Percentiles rank a stretch among this genome's conserved stretches.
Conservation (phyloP, 805 yeast species). For the Yarrowia keelungensis region DNA sequence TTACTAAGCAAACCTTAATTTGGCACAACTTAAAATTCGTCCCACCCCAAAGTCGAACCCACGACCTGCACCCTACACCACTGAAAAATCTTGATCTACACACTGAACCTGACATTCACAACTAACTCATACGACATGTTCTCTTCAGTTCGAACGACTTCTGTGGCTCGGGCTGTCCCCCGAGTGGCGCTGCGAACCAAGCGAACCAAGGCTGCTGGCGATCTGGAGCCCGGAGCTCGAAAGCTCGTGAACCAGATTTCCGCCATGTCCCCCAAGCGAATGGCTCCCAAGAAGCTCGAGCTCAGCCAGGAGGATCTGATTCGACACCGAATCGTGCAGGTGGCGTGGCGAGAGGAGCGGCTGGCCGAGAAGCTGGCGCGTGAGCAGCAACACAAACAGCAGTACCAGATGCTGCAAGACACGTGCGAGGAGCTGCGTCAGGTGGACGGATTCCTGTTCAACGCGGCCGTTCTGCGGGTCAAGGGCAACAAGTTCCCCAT, state of each 20-base stretch:
- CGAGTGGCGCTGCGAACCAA: conserved; percentile 53
- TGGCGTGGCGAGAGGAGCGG: conserved; percentile 78
- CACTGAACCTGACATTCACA: not conserved
- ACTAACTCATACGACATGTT: conserved; percentile 11
- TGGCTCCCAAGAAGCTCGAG: conserved; percentile 82
- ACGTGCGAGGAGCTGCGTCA: conserved; percentile 73
- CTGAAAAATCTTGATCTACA: not conserved
- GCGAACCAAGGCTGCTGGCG: conserved; percentile 54
- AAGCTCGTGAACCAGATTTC: conserved; percentile 67
- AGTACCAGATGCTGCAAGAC: conserved; percentile 66
- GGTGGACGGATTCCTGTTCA: conserved; percentile 60
- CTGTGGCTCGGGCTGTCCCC: conserved; percentile 1
- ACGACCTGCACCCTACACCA: not conserved
- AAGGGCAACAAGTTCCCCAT: conserved; percentile 72
- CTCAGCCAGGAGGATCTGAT: conserved; percentile 80
- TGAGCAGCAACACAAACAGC: conserved; percentile 49
- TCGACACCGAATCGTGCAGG: conserved; percentile 80
- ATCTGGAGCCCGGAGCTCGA: conserved; percentile 57
- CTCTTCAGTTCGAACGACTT: not conserved
- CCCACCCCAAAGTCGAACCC: conserved; percentile 1
- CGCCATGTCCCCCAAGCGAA: conserved; percentile 84
- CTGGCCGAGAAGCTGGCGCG: conserved; percentile 58
- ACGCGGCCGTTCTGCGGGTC: conserved; percentile 65
- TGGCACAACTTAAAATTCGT: too few species aligned
- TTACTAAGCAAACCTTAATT: too few species aligned